phyloP scores from a whole-genome alignment of 2,329 filamentous ascomycete species.

The Monilinia polystroma region DNA sequence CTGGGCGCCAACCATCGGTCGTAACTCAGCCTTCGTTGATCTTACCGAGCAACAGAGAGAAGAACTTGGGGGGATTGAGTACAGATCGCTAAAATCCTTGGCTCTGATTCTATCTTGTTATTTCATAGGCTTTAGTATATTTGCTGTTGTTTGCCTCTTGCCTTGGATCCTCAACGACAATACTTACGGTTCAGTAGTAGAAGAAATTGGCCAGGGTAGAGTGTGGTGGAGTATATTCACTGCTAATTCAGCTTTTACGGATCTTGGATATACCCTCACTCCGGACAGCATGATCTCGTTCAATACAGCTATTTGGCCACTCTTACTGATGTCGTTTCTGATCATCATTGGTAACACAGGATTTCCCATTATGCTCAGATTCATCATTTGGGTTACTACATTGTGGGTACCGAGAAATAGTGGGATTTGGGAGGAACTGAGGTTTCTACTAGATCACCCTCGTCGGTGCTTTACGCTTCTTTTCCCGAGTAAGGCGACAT shows the following conservation, averaged over 20 bases:
- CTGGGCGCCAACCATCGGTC: slow-evolving; percentile 86
- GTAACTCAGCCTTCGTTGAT: slow-evolving; percentile 90
- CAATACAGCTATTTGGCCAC: slow-evolving; percentile 68
- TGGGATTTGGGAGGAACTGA: slow-evolving; percentile 82
- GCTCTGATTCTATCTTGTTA: slow-evolving; percentile 76
- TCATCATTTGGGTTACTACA: slow-evolving; percentile 83
- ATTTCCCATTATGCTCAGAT: slow-evolving; percentile 90
- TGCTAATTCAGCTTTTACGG: slow-evolving; percentile 83
- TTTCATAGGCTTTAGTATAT: slow-evolving; percentile 77
- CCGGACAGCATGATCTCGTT: slow-evolving; percentile 94
- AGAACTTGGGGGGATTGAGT: slow-evolving; percentile 94
- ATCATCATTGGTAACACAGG: slow-evolving; percentile 95
- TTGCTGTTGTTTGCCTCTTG: slow-evolving; percentile 70
- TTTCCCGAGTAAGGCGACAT: slow-evolving; percentile 86
- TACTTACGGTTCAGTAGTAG: slow-evolving; percentile 65
- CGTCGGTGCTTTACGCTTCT: slow-evolving; percentile 93
- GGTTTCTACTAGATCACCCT: slow-evolving; percentile 89
- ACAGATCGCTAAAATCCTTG: slow-evolving; percentile 84
- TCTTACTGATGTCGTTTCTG: slow-evolving; percentile 78
- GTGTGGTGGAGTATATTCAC: slow-evolving; percentile 95
- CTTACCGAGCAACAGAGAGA: slow-evolving; percentile 88
- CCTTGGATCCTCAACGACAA: slow-evolving; percentile 74
- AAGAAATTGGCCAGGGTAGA: slow-evolving; percentile 58
- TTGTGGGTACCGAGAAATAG: slow-evolving; percentile 63
- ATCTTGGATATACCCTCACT: slow-evolving; percentile 90